These are phyloP conservation scores for Sutorius australiensis DNA, from an alignment of 768 basidiomycete genomes.

Conservation along the genomic window DNA sequence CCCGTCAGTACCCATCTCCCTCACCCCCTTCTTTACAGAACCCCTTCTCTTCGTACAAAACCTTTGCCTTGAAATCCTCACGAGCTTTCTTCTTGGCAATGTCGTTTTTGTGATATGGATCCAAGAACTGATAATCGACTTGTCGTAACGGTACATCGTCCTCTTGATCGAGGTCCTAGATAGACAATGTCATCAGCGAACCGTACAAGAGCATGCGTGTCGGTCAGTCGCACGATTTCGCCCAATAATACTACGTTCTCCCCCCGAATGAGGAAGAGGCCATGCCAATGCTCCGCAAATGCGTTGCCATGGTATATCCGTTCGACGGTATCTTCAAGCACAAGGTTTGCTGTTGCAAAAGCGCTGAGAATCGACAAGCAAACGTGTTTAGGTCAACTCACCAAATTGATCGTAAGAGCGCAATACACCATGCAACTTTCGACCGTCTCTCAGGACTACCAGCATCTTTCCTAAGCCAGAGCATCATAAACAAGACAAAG, in stretches of 20 bases:
- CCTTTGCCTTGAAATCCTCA: conserved; percentile 80
- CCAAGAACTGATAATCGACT: conserved; percentile 67
- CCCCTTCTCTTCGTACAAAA: conserved; percentile 79
- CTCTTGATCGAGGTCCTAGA: conserved; percentile 87
- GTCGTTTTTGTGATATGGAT: conserved; percentile 69
- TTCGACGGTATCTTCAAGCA: conserved; percentile 93
- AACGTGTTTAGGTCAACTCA: conserved; percentile 36
- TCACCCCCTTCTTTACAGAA: conserved; percentile 96
- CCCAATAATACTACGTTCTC: conserved; percentile 98
- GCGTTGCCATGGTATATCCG: conserved; percentile 86
- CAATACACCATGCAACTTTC: conserved; percentile 94
- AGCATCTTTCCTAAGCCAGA: conserved; percentile 88
- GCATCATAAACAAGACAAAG: conserved; percentile 20
- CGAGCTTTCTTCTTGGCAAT: conserved; percentile 69
- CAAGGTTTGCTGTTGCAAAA: conserved; percentile 77
- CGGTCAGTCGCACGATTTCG: conserved; percentile 73
- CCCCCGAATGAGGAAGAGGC: conserved; percentile 91
- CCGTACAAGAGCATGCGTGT: conserved; percentile 1
- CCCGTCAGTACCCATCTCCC: conserved; percentile 82
- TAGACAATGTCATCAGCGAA: conserved; percentile 4
- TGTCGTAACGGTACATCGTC: conserved; percentile 79
- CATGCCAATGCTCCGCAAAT: conserved; percentile 85
- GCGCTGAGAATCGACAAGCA: background rate
- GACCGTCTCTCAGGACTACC: conserved; percentile 91
- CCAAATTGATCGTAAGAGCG: conserved; percentile 99